Conservation (phyloP, 2,329 filamentous ascomycete species). For the Uncinocarpus reesii region DNA sequence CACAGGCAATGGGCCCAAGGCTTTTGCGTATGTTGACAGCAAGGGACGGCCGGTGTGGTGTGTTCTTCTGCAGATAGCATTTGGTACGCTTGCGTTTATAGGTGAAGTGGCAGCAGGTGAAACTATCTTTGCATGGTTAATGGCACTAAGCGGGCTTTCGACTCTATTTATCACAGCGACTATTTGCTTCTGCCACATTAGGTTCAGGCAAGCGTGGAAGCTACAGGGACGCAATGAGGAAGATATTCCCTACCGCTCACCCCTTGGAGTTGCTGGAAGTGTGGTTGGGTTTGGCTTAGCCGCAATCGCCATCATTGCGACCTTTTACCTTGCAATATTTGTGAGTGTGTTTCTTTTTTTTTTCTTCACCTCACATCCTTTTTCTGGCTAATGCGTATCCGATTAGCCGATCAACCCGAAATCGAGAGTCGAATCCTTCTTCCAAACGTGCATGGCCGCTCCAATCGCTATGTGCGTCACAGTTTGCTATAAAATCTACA, state of each 20-base stretch:
- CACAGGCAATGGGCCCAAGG: conserved; percentile 58
- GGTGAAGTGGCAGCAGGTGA: conserved; percentile 53
- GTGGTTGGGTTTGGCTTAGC: conserved; percentile 47
- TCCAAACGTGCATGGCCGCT: conserved; percentile 37
- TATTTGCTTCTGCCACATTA: conserved; percentile 58
- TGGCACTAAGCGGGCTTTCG: conserved; percentile 35
- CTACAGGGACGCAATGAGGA: conserved; percentile 48
- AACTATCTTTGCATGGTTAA: conserved; percentile 42
- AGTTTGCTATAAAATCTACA: conserved; percentile 19
- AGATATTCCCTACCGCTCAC: conserved; percentile 52
- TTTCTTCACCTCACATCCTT: no score
- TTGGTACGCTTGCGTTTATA: conserved; percentile 54
- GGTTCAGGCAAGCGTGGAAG: conserved; percentile 53
- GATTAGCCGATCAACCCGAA: conserved; percentile 45
- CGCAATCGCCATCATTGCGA: conserved; percentile 25
- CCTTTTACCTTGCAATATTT: conserved; percentile 36
- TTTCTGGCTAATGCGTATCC: conserved; percentile 22
- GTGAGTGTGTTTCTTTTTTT: no score
- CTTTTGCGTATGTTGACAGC: conserved; percentile 60
- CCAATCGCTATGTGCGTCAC: conserved; percentile 32
- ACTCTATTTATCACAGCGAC: conserved; percentile 46
- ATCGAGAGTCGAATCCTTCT: conserved; percentile 35
- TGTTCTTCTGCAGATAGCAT: conserved; percentile 44
- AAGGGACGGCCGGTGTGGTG: conserved; percentile 52
- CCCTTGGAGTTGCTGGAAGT: conserved; percentile 49